Conservation (phyloP, 495 filamentous ascomycete species). For the Xylaria nigripes region DNA sequence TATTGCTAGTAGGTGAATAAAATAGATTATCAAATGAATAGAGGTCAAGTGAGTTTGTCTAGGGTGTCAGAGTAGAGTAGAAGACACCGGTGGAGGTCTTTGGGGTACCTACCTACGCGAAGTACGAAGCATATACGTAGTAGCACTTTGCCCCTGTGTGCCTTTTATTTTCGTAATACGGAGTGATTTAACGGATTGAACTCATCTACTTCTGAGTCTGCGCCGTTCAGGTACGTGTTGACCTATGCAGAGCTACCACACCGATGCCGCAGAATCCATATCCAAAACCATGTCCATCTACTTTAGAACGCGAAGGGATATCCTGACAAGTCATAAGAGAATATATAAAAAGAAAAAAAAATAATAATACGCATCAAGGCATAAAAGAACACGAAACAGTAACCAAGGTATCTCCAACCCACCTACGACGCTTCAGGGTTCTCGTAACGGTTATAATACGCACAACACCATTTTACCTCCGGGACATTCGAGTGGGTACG, state of each 20-base stretch:
- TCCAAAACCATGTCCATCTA: not conserved
- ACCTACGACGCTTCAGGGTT: not conserved
- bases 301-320: not conserved
- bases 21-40: no score
- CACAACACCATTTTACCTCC: slow-evolving; percentile 13
- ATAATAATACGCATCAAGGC: not conserved
- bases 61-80: not conserved
- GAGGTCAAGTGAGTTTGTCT: no score
- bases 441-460: not conserved
- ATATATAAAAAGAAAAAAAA: not conserved
- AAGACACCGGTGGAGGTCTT: not conserved
- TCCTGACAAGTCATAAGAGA: not conserved
- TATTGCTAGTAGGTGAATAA: no score
- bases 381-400: not conserved
- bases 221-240: not conserved
- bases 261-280: not conserved
- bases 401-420: not conserved
- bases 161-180: not conserved
- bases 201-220: not conserved
- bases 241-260: not conserved
- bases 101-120: no score
- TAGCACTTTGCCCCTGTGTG: not conserved
- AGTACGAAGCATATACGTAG: no score
- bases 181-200: not conserved
- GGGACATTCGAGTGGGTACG: slow-evolving; percentile 18